Evolutionary conservation across 768 basidiomycete genomes (phyloP).

Genomic region (Austroboletus festivus): DNA sequence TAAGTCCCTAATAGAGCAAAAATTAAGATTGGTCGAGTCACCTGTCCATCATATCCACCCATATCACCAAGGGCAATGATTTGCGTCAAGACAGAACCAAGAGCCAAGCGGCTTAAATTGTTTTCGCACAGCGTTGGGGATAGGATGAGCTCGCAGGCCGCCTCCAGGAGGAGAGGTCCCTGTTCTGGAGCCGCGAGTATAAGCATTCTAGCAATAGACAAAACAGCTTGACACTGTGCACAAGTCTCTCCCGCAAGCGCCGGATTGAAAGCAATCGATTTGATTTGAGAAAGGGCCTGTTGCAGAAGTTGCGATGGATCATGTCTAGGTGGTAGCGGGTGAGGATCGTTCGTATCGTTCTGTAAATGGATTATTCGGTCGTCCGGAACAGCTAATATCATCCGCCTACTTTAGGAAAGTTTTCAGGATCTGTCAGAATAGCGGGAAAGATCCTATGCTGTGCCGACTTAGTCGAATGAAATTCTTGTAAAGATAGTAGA

Average conservation of each 20-base stretch:
- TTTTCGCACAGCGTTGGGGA: slow-evolving; percentile 35
- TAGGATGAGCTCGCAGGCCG: slow-evolving; percentile 42
- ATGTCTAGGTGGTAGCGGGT: slow-evolving; percentile 39
- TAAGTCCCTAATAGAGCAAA: background rate
- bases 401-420: slow-evolving; percentile 45
- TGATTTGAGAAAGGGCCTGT: slow-evolving; percentile 38
- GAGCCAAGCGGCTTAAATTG: slow-evolving; percentile 33
- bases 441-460: slow-evolving; percentile 56
- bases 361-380: slow-evolving; percentile 7
- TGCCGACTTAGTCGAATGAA: background rate
- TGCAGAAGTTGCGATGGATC: slow-evolving; percentile 34
- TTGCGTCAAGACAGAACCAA: slow-evolving; percentile 44
- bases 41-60: slow-evolving; percentile 50
- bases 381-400: no score
- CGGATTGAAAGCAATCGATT: slow-evolving; percentile 37
- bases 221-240: slow-evolving; percentile 37
- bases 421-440: slow-evolving; percentile 57
- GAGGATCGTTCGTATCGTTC: slow-evolving; percentile 45
- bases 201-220: slow-evolving; percentile 42
- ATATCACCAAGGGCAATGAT: slow-evolving; percentile 45
- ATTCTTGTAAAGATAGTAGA: background rate
- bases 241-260: slow-evolving; percentile 37
- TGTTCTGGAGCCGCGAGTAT: slow-evolving; percentile 40
- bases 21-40: slow-evolving; percentile 6
- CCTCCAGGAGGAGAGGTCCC: slow-evolving; percentile 40